These are phyloP conservation scores for Artemisia tridentata DNA, from an alignment of 129 eudicot genomes.

Conservation along the genomic window DNA sequence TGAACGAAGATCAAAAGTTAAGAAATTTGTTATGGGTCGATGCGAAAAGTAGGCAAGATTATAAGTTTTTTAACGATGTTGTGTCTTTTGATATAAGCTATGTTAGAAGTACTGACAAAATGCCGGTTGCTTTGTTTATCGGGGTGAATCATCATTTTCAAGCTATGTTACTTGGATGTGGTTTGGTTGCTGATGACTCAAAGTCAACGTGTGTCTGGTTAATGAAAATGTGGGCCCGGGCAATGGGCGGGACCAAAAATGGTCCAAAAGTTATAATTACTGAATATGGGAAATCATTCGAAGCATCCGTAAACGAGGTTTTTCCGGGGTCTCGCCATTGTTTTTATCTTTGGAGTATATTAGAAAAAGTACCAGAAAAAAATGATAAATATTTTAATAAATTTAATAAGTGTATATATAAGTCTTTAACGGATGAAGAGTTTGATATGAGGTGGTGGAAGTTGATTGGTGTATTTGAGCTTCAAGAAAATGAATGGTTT, in stretches of 20 bases:
- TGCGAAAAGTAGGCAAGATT: slow-evolving; percentile 43
- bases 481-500: slow-evolving; percentile 44
- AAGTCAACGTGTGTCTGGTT: slow-evolving; percentile 40
- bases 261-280: slow-evolving; percentile 36
- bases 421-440: slow-evolving; percentile 35
- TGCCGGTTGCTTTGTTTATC: slow-evolving; percentile 40
- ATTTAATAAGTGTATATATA: slow-evolving; percentile 31
- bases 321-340: slow-evolving; percentile 30
- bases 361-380: slow-evolving; percentile 32
- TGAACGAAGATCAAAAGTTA: slow-evolving; percentile 38
- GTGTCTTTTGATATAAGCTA: slow-evolving; percentile 41
- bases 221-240: slow-evolving; percentile 42
- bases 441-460: slow-evolving; percentile 49
- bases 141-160: slow-evolving; percentile 49
- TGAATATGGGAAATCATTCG: slow-evolving; percentile 37
- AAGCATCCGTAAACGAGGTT: slow-evolving; percentile 21
- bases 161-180: slow-evolving; percentile 38
- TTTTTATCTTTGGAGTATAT: slow-evolving; percentile 32
- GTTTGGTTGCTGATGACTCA: slow-evolving; percentile 37
- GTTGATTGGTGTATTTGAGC: slow-evolving; percentile 34
- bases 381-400: slow-evolving; percentile 32
- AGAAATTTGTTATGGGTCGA: slow-evolving; percentile 43
- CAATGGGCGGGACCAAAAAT: slow-evolving; percentile 32
- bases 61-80: slow-evolving; percentile 28
- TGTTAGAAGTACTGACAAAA: slow-evolving; percentile 34